Evolutionary conservation across 148 eudicot genomes (phyloP).

Genomic region (Rhododendron molle): DNA sequence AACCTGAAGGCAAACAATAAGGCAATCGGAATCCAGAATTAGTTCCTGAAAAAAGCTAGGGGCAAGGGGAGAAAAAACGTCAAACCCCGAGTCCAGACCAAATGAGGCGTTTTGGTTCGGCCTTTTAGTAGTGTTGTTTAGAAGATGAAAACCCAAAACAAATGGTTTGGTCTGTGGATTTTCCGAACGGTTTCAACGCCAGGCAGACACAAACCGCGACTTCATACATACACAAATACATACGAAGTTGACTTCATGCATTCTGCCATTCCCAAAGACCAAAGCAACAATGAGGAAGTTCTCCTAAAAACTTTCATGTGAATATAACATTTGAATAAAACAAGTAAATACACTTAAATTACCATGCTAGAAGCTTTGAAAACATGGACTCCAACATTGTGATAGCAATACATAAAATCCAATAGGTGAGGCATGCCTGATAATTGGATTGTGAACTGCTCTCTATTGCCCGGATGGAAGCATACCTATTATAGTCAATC

Average conservation of each 20-base stretch:
- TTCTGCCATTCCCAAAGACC: not conserved
- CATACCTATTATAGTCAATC: constrained; percentile 2
- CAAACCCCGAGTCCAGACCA: not conserved
- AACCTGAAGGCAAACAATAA: constrained; percentile 16
- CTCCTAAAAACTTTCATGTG: not conserved
- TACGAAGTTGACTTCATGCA: not conserved
- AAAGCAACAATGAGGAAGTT: not conserved
- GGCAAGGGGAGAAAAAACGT: not conserved
- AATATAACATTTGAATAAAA: not conserved
- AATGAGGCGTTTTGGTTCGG: not conserved
- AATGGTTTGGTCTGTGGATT: not conserved
- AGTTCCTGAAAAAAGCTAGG: not conserved
- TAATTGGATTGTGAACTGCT: constrained; percentile 5
- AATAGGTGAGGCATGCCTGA: constrained; percentile 17
- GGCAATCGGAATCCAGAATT: not conserved
- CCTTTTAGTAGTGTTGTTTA: not conserved
- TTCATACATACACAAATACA: not conserved
- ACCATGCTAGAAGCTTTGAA: constrained; percentile 15
- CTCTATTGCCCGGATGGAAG: constrained; percentile 23
- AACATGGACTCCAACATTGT: constrained; percentile 16
- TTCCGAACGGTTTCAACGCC: not conserved
- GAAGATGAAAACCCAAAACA: not conserved
- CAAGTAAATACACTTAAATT: not conserved
- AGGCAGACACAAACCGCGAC: not conserved
- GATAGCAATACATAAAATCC: constrained; percentile 17